phyloP scores from a whole-genome alignment of 2,329 filamentous ascomycete species.

The Trichoderma brevicompactum region DNA sequence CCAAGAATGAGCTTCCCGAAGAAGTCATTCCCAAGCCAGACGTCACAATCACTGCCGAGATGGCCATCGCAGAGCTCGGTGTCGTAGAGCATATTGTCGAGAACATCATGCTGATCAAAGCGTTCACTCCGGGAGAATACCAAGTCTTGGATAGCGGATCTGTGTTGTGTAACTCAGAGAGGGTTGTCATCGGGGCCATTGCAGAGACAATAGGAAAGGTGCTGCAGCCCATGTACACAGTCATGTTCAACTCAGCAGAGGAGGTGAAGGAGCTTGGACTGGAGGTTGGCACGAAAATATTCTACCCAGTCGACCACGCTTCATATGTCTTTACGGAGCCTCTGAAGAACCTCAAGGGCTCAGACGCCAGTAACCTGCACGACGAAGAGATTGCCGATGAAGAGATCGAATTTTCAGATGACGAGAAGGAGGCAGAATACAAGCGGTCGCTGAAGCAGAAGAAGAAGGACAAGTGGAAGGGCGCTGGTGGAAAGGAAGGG shows the following conservation, averaged over 20 bases:
- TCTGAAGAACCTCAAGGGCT: constrained; percentile 79
- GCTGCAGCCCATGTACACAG: constrained; percentile 81
- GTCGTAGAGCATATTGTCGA: constrained; percentile 77
- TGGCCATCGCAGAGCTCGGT: constrained; percentile 77
- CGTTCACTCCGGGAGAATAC: constrained; percentile 77
- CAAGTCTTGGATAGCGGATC: constrained; percentile 84
- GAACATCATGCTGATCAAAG: constrained; percentile 77
- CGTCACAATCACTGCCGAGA: constrained; percentile 75
- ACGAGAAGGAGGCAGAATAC: constrained; percentile 88
- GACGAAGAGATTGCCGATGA: constrained; percentile 88
- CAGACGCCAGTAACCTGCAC: constrained; percentile 91
- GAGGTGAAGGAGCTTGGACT: constrained; percentile 71
- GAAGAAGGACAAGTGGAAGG: constrained; percentile 55
- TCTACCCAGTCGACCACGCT: constrained; percentile 78
- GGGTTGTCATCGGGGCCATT: constrained; percentile 79
- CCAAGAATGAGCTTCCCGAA: constrained; percentile 77
- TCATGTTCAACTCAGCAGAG: constrained; percentile 71
- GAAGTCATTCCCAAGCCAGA: constrained; percentile 73
- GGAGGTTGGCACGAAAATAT: constrained; percentile 71
- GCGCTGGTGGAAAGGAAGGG: constrained; percentile 45
- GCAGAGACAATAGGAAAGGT: constrained; percentile 85
- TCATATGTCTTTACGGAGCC: constrained; percentile 85
- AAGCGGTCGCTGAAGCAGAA: constrained; percentile 72
- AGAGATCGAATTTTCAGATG: constrained; percentile 94
- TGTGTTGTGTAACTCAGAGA: constrained; percentile 76